Evolutionary conservation across 495 filamentous ascomycete genomes (phyloP).

Genomic region (Elasticomyces elasticus): DNA sequence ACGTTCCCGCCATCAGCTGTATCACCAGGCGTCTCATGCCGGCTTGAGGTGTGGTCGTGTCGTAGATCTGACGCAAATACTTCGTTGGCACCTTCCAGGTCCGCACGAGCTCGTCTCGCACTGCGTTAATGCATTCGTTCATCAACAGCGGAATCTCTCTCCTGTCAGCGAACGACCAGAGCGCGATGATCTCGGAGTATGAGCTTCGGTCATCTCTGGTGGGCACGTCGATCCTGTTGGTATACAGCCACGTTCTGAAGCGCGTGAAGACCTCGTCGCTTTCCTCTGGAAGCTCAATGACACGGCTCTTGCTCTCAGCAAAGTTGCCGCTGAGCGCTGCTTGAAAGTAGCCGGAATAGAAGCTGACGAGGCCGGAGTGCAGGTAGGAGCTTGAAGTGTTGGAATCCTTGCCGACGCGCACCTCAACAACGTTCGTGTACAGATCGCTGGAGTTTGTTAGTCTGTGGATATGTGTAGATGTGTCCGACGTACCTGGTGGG

Average conservation of each 20-base stretch:
- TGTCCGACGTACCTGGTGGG: not conserved
- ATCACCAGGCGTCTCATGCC: not conserved
- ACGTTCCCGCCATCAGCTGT: not conserved
- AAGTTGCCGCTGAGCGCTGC: conserved; percentile 3
- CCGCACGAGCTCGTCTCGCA: not conserved
- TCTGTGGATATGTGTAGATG: not conserved
- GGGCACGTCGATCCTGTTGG: not conserved
- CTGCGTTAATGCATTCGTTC: not conserved
- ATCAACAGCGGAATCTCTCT: conserved; percentile 3
- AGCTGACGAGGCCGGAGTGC: conserved; percentile 4
- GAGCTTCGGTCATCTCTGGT: not conserved
- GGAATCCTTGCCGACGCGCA: not conserved
- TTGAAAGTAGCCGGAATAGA: conserved; percentile 11
- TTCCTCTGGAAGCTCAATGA: not conserved
- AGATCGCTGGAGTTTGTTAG: not conserved
- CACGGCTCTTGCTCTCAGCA: not conserved
- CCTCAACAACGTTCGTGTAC: not conserved
- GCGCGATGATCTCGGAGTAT: not conserved
- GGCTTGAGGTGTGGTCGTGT: not conserved
- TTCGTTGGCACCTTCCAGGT: not conserved
- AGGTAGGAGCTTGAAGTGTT: not conserved
- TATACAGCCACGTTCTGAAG: conserved; percentile 8
- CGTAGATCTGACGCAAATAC: not conserved
- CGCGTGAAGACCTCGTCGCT: not conserved
- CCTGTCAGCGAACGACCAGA: conserved; percentile 3